These are phyloP conservation scores for Nicotiana obtusifolia DNA, from an alignment of 257 asterid species.

Conservation along the genomic window DNA sequence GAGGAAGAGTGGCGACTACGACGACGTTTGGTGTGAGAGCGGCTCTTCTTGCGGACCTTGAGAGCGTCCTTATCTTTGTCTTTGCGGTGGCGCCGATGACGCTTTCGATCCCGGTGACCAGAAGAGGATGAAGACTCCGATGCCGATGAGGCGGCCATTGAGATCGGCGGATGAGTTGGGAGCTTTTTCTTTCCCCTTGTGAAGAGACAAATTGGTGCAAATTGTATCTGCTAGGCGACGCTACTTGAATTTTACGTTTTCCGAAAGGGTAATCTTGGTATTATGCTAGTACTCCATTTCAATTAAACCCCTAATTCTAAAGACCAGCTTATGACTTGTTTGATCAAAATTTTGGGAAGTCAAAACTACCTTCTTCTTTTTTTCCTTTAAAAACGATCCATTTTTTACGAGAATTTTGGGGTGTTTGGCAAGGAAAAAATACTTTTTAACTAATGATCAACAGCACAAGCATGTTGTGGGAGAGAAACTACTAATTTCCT, in stretches of 20 bases:
- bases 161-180: conserved; percentile 4
- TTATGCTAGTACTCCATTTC: background rate
- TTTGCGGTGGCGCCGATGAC: conserved; percentile 37
- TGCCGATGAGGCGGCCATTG: conserved; percentile 54
- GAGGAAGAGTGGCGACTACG: conserved; percentile 62
- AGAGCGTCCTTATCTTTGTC: conserved; percentile 38
- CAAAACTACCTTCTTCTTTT: too few relatives aligned
- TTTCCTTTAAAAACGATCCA: too few relatives aligned
- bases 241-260: background rate
- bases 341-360: background rate
- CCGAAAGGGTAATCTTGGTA: background rate
- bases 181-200: background rate
- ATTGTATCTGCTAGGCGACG: background rate
- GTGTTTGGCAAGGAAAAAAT: too few relatives aligned
- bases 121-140: conserved; percentile 29
- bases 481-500: too few relatives aligned
- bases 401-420: too few relatives aligned
- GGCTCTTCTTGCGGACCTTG: conserved; percentile 60
- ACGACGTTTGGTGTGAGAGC: conserved; percentile 59
- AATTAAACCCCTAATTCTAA: background rate
- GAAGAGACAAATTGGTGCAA: background rate
- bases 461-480: too few relatives aligned
- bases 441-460: too few relatives aligned
- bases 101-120: conserved; percentile 35
- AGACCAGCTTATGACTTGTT: background rate